Evolutionary conservation across 352 stramenopile species (phyloP), one percentile per base, ranked within the genome.

Genomic region (Globisporangium solare): DNA sequence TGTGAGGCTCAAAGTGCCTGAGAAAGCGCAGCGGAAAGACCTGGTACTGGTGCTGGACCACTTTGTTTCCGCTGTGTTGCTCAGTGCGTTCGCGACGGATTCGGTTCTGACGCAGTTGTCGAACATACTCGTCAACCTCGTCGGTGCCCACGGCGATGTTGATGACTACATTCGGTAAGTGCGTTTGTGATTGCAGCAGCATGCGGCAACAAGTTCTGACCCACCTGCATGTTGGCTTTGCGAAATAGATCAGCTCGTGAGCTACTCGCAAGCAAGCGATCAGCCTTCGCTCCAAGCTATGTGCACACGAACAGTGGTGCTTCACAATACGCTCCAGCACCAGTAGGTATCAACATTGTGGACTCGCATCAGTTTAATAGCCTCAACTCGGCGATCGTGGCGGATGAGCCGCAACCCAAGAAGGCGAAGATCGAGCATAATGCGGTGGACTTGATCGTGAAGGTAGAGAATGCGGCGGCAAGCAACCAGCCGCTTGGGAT

Each of bases 41-140:
- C 51, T 87, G 43, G 75, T 85, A 61, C 66, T 89, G 20, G 71
- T 79, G 47, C 61, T 87, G 42, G 79, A 89, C 52, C 79, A 89
- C 46, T 71, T 87, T 48, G 79, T 86, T 64, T 89, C 79, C 20
- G 74, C 79, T 3, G 73, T 89, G 60, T 59, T 89, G 56, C 57
- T 89, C 8, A 85, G 70, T 55, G 61, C 76, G 6, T 42, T 79
- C 15, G 69, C 57, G 48, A 69, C 55, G 7, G 56, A 73, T 13
- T 27, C 46, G 2, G 70, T 71, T 35, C 53, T 89, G 17, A 35
- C 58, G 27, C 65, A 71, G 59, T 70, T 89, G 37, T 62, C 73
- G 10, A 51, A 45, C 6, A 65, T 80, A 47, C 68, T 89, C 20
- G 52, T 62, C 42, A 64, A 74, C 22, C 42, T 89, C 24, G 56